Evolutionary conservation across 495 filamentous ascomycete species (phyloP), one percentile per base, ranked within the genome.

Genomic region (Podospora comata): DNA sequence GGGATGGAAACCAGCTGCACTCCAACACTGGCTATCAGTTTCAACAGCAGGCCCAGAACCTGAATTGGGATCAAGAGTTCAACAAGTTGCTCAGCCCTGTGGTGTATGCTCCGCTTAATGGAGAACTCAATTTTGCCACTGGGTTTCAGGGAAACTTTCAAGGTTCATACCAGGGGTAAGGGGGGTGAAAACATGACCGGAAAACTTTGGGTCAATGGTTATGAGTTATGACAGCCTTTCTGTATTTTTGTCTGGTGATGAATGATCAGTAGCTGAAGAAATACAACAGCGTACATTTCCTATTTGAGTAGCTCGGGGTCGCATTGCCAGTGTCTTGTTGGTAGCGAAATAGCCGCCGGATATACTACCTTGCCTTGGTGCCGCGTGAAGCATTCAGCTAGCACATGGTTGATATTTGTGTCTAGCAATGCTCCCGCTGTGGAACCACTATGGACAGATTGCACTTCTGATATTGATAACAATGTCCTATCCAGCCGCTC

Each of bases 61-160:
- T 69, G 53, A 32, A 66, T 27, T 69, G 68, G 68, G 59, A 66
- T 18, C 48, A 39, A 19, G 68, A 69, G 16, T 69, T 69, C 19
- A 53, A 69, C 53, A 62, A 48, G 19, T 16, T 65, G 30, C 34
- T 69, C 48, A 63, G 62, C 53, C 68, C 68, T 3, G 18, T 32
- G 15, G 44, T 66, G 16, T 59, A 65, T 18, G 28, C 65, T 44
- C 67, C 57, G 0, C 28, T 15, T 2, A 28, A 30, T 56, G 58
- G 57, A 13, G 39, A 48, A 48, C 39, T 48, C 13, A 11, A 48
- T 11, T 48, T 48, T 48, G 9, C 39, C 7, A 11, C 39, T 48
- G 39, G 39, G 2, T 48, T 48, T 13, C 39, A 48, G 13, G 39
- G 39, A 13, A 11, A 11, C 9, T 48, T 48, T 48, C 39, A 48